These are phyloP conservation scores for Eucalyptus polyanthemos DNA, from an alignment of 345 rosid genomes.

Conservation along the genomic window DNA sequence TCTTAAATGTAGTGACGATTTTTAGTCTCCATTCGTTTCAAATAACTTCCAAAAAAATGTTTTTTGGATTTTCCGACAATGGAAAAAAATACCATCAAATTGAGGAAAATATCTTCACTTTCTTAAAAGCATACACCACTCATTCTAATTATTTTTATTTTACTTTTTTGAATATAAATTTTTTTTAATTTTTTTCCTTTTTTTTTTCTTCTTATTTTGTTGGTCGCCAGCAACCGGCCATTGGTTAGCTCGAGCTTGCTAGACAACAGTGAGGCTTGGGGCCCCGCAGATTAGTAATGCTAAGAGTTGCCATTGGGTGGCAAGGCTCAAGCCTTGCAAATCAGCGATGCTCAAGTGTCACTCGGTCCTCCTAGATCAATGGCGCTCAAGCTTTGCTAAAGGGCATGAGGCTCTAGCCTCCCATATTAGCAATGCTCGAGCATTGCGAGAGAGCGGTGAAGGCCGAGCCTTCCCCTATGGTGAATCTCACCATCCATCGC, in stretches of 20 bases:
- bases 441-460: accelerated
- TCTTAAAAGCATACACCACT: too few species aligned
- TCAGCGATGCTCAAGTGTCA: accelerated
- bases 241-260: too few species aligned
- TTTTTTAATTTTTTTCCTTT: too few species aligned
- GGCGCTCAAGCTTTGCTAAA: too few species aligned
- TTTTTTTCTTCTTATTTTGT: too few species aligned
- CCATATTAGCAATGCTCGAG: accelerated
- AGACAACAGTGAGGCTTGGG: accelerated
- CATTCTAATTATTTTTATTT: too few species aligned
- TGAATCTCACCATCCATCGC: accelerated
- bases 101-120: too few species aligned
- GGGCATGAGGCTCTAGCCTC: too few species aligned
- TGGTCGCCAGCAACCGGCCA: accelerated
- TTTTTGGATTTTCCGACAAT: too few species aligned
- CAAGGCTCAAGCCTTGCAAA: accelerated
- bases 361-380: accelerated
- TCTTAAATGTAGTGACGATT: accelerated
- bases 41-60: accelerated
- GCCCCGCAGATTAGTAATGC: accelerated
- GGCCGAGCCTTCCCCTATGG: accelerated
- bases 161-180: too few species aligned
- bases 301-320: too few species aligned
- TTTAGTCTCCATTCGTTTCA: accelerated
- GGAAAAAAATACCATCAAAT: too few species aligned